Conservation (phyloP, 2,329 filamentous ascomycete genomes). For the Nemania diffusa region DNA sequence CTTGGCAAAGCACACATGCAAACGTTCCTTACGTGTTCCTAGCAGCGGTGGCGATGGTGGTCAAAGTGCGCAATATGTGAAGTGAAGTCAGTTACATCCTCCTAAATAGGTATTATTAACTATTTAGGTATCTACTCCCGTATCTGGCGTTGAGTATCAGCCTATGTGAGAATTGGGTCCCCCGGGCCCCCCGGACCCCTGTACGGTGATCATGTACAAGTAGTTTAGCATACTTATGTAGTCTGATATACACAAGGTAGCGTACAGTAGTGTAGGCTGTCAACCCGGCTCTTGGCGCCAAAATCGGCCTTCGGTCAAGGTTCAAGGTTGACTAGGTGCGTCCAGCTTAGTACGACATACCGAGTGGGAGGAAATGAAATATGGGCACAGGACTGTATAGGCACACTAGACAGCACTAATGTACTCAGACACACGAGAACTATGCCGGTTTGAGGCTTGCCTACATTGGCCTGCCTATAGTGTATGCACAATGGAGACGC, state of each 20-base stretch:
- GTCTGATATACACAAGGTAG: background rate
- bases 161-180: too few species aligned
- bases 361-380: background rate
- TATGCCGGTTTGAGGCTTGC: background rate
- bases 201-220: background rate
- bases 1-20: constrained; percentile 23
- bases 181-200: too few species aligned
- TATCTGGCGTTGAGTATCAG: too few species aligned
- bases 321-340: background rate
- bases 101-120: background rate
- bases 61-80: constrained; percentile 13
- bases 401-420: too few species aligned
- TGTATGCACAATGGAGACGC: constrained; percentile 11
- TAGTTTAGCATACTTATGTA: background rate
- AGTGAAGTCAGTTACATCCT: background rate
- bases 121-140: too few species aligned
- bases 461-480: constrained; percentile 8
- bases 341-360: background rate
- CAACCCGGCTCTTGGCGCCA: constrained; percentile 2
- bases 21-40: constrained; percentile 12
- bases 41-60: constrained; percentile 26
- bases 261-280: too few species aligned
- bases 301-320: background rate
- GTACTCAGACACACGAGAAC: background rate
- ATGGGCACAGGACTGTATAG: background rate